Percentiles rank a stretch among this genome's conserved stretches.
Conservation (phyloP, 1,284 basidiomycete genomes). For the Boletellus deceptivus region DNA sequence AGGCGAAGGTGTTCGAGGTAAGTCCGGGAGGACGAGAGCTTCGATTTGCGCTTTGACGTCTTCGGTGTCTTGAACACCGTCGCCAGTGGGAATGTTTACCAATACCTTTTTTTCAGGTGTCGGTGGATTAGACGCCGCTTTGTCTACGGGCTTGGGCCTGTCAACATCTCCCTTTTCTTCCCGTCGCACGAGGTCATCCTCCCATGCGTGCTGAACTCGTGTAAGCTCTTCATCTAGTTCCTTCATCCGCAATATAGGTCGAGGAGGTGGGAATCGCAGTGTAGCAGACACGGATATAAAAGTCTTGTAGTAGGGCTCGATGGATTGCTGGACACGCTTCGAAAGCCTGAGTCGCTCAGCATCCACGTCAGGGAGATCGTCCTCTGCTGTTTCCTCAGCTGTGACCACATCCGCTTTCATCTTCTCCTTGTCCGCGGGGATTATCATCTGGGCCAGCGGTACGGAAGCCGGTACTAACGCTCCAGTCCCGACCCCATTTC, state of each 20-base stretch:
- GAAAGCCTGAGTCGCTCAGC: constrained; percentile 67
- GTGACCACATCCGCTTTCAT: constrained; percentile 15
- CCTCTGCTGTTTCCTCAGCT: constrained; percentile 36
- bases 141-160: constrained; percentile 38
- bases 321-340: constrained; percentile 69
- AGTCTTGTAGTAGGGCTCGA: constrained; percentile 80
- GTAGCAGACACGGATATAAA: constrained; percentile 91
- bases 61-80: constrained; percentile 34
- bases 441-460: constrained; percentile 29
- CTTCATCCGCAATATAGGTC: constrained; percentile 84
- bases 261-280: constrained; percentile 85
- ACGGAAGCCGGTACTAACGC: constrained; percentile 31
- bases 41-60: constrained; percentile 72
- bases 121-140: constrained; percentile 26
- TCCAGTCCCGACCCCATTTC: constrained; percentile 17
- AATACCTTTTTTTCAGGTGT: constrained; percentile 23
- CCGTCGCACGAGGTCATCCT: constrained; percentile 77
- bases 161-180: constrained; percentile 63
- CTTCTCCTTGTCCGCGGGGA: constrained; percentile 25
- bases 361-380: constrained; percentile 66
- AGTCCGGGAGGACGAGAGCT: constrained; percentile 51
- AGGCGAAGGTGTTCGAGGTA: constrained; percentile 46
- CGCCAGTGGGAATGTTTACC: constrained; percentile 8
- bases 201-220: constrained; percentile 69
- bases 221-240: constrained; percentile 76